Evolutionary conservation across 2,329 filamentous ascomycete genomes (phyloP).

Genomic region (Chaetomium strumarium): DNA sequence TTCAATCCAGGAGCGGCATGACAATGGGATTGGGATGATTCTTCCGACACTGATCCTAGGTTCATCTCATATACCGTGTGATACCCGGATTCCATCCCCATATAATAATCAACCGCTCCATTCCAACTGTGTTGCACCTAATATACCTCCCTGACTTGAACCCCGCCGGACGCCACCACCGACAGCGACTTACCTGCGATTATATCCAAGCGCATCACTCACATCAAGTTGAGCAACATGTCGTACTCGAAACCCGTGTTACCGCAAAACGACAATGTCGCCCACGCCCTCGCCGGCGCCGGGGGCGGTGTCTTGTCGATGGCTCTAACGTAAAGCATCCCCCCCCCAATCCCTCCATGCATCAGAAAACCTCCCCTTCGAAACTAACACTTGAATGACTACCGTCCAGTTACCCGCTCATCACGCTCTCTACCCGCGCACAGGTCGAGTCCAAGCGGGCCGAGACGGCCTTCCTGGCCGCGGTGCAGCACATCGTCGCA

Average conservation of each 20-base stretch:
- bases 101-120: too few species aligned
- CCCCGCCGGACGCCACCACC: neutral
- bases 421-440: slow-evolving; percentile 93
- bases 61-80: neutral
- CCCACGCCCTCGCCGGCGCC: slow-evolving; percentile 86
- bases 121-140: too few species aligned
- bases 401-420: slow-evolving; percentile 73
- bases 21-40: neutral
- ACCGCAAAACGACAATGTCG: slow-evolving; percentile 93
- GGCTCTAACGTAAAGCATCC: slow-evolving; percentile 70
- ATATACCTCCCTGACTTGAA: neutral
- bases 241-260: slow-evolving; percentile 52
- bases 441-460: slow-evolving; percentile 96
- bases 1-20: neutral
- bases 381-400: slow-evolving; percentile 15
- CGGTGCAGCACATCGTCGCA: slow-evolving; percentile 79
- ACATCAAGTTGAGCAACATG: slow-evolving; percentile 18
- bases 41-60: neutral
- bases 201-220: neutral
- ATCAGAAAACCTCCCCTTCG: neutral
- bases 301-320: slow-evolving; percentile 94
- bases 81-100: neutral
- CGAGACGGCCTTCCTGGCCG: slow-evolving; percentile 75
- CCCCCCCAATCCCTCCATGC: neutral
- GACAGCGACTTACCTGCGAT: neutral